Conservation (phyloP, 805 yeast genomes). For the Isabelozyma heimii region DNA sequence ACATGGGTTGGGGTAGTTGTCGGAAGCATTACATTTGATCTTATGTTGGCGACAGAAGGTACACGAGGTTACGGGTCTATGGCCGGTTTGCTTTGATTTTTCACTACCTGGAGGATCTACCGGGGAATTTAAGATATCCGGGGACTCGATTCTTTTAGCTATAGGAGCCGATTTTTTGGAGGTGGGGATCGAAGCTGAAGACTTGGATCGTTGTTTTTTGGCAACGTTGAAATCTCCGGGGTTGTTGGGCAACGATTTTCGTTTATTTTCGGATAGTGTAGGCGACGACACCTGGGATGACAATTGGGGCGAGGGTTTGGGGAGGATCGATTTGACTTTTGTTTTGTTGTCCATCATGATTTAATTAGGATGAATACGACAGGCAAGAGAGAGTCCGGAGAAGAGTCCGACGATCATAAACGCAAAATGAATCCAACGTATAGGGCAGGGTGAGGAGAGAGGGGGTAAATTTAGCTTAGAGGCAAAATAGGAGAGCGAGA, state of each 20-base stretch:
- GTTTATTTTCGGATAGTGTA: conserved; percentile 7
- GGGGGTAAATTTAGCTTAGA: no score
- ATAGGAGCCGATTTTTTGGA: background rate
- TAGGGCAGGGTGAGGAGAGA: no score
- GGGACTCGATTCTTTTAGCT: background rate
- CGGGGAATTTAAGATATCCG: background rate
- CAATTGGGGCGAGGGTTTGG: conserved; percentile 30
- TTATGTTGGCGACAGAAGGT: conserved; percentile 94
- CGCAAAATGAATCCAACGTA: background rate
- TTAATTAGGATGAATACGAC: background rate
- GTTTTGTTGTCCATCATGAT: conserved; percentile 30
- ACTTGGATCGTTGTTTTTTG: conserved; percentile 9
- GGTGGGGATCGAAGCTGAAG: conserved; percentile 1
- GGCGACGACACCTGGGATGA: conserved; percentile 6
- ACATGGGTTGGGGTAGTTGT: conserved; percentile 78
- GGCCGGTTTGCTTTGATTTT: conserved; percentile 38
- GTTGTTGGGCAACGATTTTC: conserved; percentile 11
- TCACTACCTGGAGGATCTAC: background rate
- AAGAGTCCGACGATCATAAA: background rate
- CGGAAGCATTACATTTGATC: conserved; percentile 88
- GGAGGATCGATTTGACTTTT: conserved; percentile 40
- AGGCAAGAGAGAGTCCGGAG: background rate
- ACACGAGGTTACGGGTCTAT: conserved; percentile 89
- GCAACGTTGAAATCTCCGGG: conserved; percentile 4
- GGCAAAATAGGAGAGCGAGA: no score